Evolutionary conservation across 2,329 filamentous ascomycete genomes (phyloP).

Genomic region (Fusarium denticulatum): DNA sequence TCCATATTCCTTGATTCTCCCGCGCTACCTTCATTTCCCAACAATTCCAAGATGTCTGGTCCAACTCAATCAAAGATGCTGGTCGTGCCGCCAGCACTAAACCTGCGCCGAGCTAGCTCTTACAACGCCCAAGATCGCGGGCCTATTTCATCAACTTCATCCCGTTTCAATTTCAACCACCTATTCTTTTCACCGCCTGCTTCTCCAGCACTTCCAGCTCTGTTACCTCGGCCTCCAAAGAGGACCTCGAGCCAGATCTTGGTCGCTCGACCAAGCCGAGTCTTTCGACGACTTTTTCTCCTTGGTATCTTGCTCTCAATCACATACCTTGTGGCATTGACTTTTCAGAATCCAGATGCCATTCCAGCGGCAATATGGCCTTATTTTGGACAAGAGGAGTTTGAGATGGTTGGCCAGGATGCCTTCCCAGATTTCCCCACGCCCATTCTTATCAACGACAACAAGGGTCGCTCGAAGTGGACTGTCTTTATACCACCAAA

Average conservation of each 20-base stretch:
- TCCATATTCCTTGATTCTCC: conserved; percentile 27
- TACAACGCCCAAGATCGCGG: conserved; percentile 64
- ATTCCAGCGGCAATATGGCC: conserved; percentile 45
- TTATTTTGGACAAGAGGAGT: conserved; percentile 62
- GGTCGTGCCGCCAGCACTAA: conserved; percentile 65
- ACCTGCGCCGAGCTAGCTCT: conserved; percentile 67
- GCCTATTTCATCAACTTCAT: conserved; percentile 68
- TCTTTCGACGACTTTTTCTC: conserved; percentile 66
- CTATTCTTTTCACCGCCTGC: conserved; percentile 74
- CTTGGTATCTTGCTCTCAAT: conserved; percentile 60
- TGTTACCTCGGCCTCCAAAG: conserved; percentile 69
- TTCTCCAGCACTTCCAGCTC: conserved; percentile 75
- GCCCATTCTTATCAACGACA: conserved; percentile 75
- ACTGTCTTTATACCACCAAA: conserved; percentile 80
- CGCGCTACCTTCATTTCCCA: neutral
- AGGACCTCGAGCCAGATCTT: conserved; percentile 64
- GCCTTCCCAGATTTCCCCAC: conserved; percentile 77
- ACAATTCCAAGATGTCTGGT: conserved; percentile 51
- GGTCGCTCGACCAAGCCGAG: conserved; percentile 63
- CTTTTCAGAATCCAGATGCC: conserved; percentile 43
- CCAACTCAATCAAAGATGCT: conserved; percentile 61
- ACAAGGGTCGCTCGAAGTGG: conserved; percentile 74
- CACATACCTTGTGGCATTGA: conserved; percentile 57
- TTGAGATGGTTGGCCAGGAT: conserved; percentile 74
- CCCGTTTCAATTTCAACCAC: conserved; percentile 73